phyloP scores from a whole-genome alignment of 257 asterid genomes.

The Gentiana macrophylla region DNA sequence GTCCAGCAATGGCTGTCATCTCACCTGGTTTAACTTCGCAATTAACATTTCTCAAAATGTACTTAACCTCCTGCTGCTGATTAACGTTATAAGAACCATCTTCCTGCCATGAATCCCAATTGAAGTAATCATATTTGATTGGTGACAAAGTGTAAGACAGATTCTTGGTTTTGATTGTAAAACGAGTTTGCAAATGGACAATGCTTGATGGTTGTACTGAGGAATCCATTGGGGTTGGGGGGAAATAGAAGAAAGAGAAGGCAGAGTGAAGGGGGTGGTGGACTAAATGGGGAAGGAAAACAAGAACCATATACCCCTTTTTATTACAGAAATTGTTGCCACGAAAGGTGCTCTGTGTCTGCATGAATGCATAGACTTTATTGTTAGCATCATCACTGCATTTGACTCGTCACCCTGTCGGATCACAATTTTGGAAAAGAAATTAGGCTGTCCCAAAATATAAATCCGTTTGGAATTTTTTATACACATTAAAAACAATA shows the following conservation, averaged over 20 bases:
- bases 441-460: too few relatives aligned
- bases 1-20: conserved; percentile 71
- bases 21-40: conserved; percentile 60
- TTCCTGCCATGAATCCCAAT: conserved; percentile 14
- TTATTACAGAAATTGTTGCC: conserved; percentile 9
- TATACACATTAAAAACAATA: too few relatives aligned
- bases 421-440: too few relatives aligned
- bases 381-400: background rate
- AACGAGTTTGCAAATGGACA: conserved; percentile 20
- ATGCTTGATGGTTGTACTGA: conserved; percentile 18
- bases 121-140: conserved; percentile 13
- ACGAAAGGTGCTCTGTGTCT: conserved; percentile 3
- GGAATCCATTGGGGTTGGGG: conserved; percentile 34
- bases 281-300: conserved; percentile 25
- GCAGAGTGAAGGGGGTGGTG: conserved; percentile 1
- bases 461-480: too few relatives aligned
- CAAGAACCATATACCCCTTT: conserved; percentile 16
- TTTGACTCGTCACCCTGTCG: too few relatives aligned
- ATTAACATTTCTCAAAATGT: conserved; percentile 33
- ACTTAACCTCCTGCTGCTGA: conserved; percentile 8
- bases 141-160: conserved; percentile 40
- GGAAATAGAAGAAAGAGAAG: background rate
- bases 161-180: conserved; percentile 28
- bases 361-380: conserved; percentile 9
- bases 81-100: background rate